Evolutionary conservation across 2,329 filamentous ascomycete genomes (phyloP), one percentile per base, ranked within the genome.

Genomic region (Trichoderma atroviride): DNA sequence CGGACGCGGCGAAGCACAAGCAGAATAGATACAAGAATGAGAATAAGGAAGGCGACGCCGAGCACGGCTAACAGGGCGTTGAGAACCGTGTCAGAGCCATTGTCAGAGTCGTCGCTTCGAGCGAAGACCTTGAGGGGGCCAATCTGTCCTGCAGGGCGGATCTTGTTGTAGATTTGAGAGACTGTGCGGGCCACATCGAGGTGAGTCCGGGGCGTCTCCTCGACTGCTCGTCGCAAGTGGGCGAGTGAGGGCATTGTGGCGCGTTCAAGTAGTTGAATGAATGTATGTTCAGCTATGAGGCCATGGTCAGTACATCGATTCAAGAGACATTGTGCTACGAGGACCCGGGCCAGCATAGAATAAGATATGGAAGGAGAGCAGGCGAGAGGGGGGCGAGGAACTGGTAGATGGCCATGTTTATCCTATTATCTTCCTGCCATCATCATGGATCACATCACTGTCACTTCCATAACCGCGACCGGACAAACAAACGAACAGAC

Each of bases 21-120:
- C 62, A 97, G 88, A 33, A 86, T 83, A 69, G 88, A 89, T 65
- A 91, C 83, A 69, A 94, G 84, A 59, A 90, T 77, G 35, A 97
- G 84, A 70, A 87, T 89, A 75, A 95, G 80, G 74, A 96, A 88
- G 74, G 95, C 83, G 57, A 99, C 85, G 72, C 90, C 89, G 74
- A 98, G 85, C 68, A 98, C 87, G 70, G 88, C 87, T 75, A 97
- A 91, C 78, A 97, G 83, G 55, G 97, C 87, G 77, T 93, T 89
- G 79, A 94, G 85, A 82, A 92, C 89, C 71, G 84, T 87, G 74
- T 91, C 83, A 74, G 83, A 81, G 70, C 81, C 82, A 73, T 85
- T 83, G 70, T 78, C 78, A 16, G 62, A 65, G 70, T 81, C 81
- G 74, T 71, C 68, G 47, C 60, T 35, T 63, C 61, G 65, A 61